phyloP scores from a whole-genome alignment of 495 filamentous ascomycete genomes.

The Pseudotulostoma volvatum region DNA sequence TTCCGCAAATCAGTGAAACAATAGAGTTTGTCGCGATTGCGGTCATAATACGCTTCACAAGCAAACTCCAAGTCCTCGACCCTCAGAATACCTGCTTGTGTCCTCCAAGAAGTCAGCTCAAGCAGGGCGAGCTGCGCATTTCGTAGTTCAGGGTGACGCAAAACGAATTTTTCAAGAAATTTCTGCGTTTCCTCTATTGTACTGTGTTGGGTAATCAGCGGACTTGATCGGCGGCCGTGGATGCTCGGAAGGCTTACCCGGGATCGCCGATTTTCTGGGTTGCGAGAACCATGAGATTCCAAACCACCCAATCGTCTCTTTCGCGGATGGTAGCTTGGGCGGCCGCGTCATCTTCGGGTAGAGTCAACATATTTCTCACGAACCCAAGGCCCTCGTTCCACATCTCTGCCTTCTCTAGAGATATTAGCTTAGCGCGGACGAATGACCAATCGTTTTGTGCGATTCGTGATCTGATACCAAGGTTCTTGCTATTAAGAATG shows the following conservation, averaged over 20 bases:
- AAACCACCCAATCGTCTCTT: slow-evolving; percentile 42
- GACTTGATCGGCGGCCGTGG: not conserved
- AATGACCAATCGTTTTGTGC: slow-evolving; percentile 37
- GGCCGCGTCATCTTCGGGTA: slow-evolving; percentile 19
- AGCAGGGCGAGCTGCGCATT: slow-evolving; percentile 32
- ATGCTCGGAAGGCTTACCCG: slow-evolving; percentile 15
- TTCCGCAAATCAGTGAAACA: slow-evolving; percentile 37
- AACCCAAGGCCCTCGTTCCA: slow-evolving; percentile 33
- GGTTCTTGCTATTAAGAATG: slow-evolving; percentile 33
- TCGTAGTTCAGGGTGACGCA: slow-evolving; percentile 25
- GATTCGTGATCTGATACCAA: slow-evolving; percentile 34
- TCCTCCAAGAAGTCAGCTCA: slow-evolving; percentile 13
- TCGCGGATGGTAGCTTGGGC: slow-evolving; percentile 15
- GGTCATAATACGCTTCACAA: slow-evolving; percentile 33
- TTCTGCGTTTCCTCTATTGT: slow-evolving; percentile 15
- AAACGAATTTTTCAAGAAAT: slow-evolving; percentile 21
- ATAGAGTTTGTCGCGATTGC: slow-evolving; percentile 32
- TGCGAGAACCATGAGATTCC: slow-evolving; percentile 27
- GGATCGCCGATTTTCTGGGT: slow-evolving; percentile 14
- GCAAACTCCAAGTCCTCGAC: slow-evolving; percentile 22
- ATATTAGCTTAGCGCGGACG: slow-evolving; percentile 26
- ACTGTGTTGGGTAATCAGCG: slow-evolving; percentile 11
- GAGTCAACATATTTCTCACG: slow-evolving; percentile 23
- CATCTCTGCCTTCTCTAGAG: slow-evolving; percentile 24
- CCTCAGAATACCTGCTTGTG: slow-evolving; percentile 17